These are phyloP conservation scores for Gillenia trifoliata DNA, from an alignment of 306 rosid species.

Conservation along the genomic window DNA sequence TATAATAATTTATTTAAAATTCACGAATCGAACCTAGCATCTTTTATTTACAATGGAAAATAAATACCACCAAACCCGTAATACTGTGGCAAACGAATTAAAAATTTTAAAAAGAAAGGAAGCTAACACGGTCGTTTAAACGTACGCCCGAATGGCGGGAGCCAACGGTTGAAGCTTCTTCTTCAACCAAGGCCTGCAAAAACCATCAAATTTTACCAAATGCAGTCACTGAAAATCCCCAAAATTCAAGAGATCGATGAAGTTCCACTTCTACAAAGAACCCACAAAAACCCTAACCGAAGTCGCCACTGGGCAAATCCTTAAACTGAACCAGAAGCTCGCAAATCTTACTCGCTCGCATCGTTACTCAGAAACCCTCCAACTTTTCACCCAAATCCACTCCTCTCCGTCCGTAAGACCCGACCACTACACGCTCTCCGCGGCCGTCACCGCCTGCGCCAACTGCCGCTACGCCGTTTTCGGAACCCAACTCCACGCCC, in stretches of 20 bases:
- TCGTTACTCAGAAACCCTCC: conserved; percentile 36
- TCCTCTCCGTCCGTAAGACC: conserved; percentile 38
- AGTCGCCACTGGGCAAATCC: conserved; percentile 18
- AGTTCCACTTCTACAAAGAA: conserved; percentile 8
- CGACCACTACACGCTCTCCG: conserved; percentile 67
- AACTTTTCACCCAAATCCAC: conserved; percentile 44
- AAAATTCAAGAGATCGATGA: conserved; percentile 10
- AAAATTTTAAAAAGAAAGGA: too few species aligned
- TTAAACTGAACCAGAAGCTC: conserved; percentile 43
- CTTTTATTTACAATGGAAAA: too few species aligned
- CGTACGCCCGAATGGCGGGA: not conserved
- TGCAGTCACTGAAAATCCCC: not conserved
- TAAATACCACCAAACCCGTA: too few species aligned
- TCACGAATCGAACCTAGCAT: too few species aligned
- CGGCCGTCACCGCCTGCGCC: conserved; percentile 50
- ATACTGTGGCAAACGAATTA: too few species aligned
- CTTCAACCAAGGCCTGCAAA: not conserved
- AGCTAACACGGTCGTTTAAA: not conserved
- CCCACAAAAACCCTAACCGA: conserved; percentile 9
- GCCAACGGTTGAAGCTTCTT: not conserved
- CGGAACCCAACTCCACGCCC: conserved; percentile 58
- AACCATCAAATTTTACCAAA: not conserved
- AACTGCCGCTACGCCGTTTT: conserved; percentile 19
- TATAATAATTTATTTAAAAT: too few species aligned
- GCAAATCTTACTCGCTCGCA: conserved; percentile 39